Conservation (phyloP, 177 flowering plant species). For the Vitis hybrid region DNA sequence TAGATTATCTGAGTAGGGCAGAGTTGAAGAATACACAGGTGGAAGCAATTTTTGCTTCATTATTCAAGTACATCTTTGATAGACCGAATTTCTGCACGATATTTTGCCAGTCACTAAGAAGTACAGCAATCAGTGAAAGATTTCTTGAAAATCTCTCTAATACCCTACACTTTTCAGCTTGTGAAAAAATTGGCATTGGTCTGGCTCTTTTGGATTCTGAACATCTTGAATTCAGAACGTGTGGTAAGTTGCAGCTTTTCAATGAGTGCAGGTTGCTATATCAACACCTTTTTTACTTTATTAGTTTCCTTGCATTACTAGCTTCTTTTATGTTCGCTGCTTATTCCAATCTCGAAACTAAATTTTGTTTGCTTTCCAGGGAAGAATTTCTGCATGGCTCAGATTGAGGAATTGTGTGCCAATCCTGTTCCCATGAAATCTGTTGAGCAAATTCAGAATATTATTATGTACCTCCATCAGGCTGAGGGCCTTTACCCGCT, state of each 20-base stretch:
- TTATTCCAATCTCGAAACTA: background rate
- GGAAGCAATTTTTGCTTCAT: constrained; percentile 41
- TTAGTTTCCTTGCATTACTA: background rate
- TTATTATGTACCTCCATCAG: constrained; percentile 65
- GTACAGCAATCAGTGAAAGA: constrained; percentile 38
- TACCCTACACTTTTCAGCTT: constrained; percentile 47
- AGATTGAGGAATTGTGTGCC: constrained; percentile 63
- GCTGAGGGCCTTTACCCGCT: constrained; percentile 73
- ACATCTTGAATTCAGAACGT: constrained; percentile 42
- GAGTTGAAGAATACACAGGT: constrained; percentile 43
- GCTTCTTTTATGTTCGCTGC: background rate
- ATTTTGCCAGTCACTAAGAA: constrained; percentile 55
- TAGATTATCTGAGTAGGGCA: constrained; percentile 47
- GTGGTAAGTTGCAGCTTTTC: constrained; percentile 45
- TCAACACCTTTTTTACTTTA: background rate
- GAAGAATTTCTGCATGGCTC: constrained; percentile 67
- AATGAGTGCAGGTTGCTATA: background rate
- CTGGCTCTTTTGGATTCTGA: constrained; percentile 87
- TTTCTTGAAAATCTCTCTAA: constrained; percentile 56
- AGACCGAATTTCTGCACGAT: constrained; percentile 74
- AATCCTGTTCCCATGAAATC: constrained; percentile 42
- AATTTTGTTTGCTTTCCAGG: constrained; percentile 44
- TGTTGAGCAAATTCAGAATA: constrained; percentile 70
- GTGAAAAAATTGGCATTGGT: constrained; percentile 78
- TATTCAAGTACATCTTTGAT: constrained; percentile 57